These are phyloP conservation scores for Aureobasidium sp. DNA, from an alignment of 2,329 filamentous ascomycete genomes.

Conservation along the genomic window DNA sequence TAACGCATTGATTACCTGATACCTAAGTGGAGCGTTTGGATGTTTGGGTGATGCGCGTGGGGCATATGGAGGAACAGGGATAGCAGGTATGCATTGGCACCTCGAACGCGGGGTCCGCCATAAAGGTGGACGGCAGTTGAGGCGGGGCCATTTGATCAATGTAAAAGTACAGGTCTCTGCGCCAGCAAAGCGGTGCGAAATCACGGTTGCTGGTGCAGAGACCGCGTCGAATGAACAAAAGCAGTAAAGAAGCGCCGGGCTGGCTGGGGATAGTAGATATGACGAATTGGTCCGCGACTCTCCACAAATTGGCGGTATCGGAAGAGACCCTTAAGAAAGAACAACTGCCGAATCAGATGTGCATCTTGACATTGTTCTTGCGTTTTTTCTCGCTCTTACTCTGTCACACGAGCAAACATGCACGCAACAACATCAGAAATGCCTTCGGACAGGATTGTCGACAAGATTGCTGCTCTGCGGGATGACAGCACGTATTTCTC, in stretches of 20 bases:
- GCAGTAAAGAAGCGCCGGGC: constrained; percentile 6
- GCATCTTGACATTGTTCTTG: neutral
- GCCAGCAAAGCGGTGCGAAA: neutral
- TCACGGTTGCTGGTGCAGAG: neutral
- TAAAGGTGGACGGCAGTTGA: neutral
- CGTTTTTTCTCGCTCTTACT: neutral
- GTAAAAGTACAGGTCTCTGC: neutral
- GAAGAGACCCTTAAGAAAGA: constrained; percentile 4
- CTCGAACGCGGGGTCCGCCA: neutral
- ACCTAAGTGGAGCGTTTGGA: neutral
- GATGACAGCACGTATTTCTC: constrained; percentile 82
- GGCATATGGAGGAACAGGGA: neutral
- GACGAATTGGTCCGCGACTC: constrained; percentile 1
- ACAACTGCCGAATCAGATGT: constrained; percentile 4
- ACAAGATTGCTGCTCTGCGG: constrained; percentile 88
- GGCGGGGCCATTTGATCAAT: neutral
- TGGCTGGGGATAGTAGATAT: neutral
- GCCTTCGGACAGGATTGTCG: constrained; percentile 70
- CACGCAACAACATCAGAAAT: constrained; percentile 6
- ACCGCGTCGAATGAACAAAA: constrained; percentile 10
- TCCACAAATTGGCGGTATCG: constrained; percentile 10
- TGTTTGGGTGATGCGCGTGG: neutral
- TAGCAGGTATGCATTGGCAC: constrained; percentile 8
- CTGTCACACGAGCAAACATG: constrained; percentile 6
- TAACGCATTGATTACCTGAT: constrained; percentile 2